These are phyloP conservation scores for Nicotiana sylvestris DNA, from an alignment of 257 asterid genomes.

Conservation along the genomic window DNA sequence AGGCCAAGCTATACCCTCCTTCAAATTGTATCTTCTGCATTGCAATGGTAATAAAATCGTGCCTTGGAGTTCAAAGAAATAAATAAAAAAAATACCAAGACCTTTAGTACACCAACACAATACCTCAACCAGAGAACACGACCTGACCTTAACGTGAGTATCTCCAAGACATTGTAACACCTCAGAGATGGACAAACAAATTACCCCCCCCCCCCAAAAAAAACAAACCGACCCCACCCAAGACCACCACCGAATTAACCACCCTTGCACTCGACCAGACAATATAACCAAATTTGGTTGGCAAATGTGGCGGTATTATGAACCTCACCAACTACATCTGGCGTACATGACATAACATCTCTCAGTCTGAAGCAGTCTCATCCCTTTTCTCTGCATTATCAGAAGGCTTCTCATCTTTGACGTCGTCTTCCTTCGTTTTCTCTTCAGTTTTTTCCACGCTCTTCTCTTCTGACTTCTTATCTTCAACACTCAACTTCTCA, in stretches of 20 bases:
- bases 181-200: constrained; percentile 1
- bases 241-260: neutral
- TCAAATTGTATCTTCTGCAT: too few relatives aligned
- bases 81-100: neutral
- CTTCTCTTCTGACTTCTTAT: constrained; percentile 19
- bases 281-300: constrained; percentile 14
- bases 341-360: constrained; percentile 6
- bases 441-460: constrained; percentile 22
- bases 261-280: constrained; percentile 17
- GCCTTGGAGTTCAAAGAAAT: too few relatives aligned
- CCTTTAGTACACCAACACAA: neutral
- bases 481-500: constrained; percentile 43
- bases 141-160: neutral
- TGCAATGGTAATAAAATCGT: too few relatives aligned
- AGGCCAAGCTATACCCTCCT: too few relatives aligned
- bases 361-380: constrained; percentile 26
- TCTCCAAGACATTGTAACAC: constrained; percentile 3
- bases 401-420: constrained; percentile 24
- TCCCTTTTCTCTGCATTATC: constrained; percentile 24
- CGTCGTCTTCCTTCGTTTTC: constrained; percentile 18
- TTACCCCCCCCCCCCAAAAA: neutral
- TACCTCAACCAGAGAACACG: constrained; percentile 6
- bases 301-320: constrained; percentile 1
- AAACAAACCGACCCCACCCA: neutral
- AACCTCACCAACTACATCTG: constrained; percentile 19